phyloP scores from a whole-genome alignment of 192 early-diverging fungal species.

The Funneliformis mosseae region DNA sequence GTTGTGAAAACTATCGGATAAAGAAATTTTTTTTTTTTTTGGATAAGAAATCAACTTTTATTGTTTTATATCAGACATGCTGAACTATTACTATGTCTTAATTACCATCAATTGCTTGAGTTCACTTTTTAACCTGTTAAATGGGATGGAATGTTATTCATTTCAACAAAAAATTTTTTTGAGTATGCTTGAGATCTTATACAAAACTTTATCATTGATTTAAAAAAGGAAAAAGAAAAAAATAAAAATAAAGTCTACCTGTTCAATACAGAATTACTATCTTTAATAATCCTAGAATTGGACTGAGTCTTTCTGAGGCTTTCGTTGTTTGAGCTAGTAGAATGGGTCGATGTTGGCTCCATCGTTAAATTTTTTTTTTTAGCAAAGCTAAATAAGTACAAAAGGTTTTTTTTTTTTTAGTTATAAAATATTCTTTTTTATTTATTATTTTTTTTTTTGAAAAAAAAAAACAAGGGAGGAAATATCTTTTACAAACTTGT shows the following conservation, averaged over 20 bases:
- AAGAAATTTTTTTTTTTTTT: background rate
- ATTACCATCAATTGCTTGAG: background rate
- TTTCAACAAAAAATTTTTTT: too few species aligned
- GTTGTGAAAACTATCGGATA: background rate
- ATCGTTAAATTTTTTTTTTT: background rate
- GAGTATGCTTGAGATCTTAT: too few species aligned
- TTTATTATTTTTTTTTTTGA: background rate
- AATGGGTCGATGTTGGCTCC: background rate
- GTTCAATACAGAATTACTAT: background rate
- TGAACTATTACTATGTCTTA: background rate
- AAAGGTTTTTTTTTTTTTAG: too few species aligned
- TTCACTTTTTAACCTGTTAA: background rate
- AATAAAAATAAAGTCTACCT: background rate
- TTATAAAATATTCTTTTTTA: background rate
- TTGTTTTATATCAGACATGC: background rate
- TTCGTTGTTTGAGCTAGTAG: background rate
- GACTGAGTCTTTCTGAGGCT: background rate
- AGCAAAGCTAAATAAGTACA: too few species aligned
- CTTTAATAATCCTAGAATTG: background rate
- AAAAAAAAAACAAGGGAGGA: background rate
- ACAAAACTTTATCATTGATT: background rate
- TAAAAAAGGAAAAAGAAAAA: background rate
- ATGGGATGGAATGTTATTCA: too few species aligned
- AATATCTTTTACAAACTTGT: background rate
- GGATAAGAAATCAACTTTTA: background rate